These are phyloP conservation scores for Rhododendron vialii DNA, from an alignment of 148 eudicot species.

Conservation along the genomic window DNA sequence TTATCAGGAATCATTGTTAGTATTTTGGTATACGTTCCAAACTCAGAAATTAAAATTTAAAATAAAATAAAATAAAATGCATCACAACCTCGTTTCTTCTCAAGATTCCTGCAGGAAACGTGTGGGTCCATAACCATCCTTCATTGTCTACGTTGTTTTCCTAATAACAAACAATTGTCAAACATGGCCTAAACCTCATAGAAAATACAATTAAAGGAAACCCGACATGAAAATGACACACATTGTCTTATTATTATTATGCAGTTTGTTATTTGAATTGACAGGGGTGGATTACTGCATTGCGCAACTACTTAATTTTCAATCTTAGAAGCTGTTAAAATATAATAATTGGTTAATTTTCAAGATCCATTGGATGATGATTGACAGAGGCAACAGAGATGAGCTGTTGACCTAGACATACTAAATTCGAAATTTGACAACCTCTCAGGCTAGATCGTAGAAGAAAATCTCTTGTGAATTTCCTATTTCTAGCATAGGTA, in stretches of 20 bases:
- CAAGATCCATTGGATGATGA: too few relatives aligned
- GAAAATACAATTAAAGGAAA: background rate
- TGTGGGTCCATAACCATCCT: background rate
- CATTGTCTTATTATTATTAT: background rate
- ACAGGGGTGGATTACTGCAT: background rate
- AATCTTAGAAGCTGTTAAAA: too few relatives aligned
- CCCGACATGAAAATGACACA: background rate
- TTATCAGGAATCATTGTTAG: background rate
- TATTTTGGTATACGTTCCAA: background rate
- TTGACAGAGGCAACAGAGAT: too few relatives aligned
- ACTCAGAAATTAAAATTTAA: too few relatives aligned
- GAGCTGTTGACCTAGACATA: too few relatives aligned
- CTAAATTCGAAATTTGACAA: too few relatives aligned
- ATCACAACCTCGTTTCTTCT: background rate
- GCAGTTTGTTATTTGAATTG: background rate
- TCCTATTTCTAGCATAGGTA: too few relatives aligned
- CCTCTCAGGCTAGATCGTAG: fast-evolving
- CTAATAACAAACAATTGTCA: background rate
- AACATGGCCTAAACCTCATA: background rate
- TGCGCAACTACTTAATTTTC: too few relatives aligned
- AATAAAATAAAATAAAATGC: background rate
- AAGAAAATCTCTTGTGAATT: too few relatives aligned
- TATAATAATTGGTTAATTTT: too few relatives aligned
- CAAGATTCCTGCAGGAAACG: background rate
- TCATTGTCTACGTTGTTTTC: background rate